Conservation (phyloP, 495 filamentous ascomycete species). For the Lepraria neglecta region DNA sequence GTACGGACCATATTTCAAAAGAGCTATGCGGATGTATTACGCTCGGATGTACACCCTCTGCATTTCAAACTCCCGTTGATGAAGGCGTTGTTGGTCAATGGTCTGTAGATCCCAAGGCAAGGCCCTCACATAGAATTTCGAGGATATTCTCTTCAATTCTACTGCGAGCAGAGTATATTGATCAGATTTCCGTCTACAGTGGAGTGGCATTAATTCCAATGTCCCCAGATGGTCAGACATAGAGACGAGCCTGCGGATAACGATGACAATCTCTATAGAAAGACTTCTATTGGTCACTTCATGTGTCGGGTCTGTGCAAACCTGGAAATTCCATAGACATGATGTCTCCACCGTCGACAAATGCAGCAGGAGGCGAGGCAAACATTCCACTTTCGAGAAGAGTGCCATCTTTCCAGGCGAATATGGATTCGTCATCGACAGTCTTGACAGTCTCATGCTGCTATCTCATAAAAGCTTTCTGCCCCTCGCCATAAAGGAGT, state of each 20-base stretch:
- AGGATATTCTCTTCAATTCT: too few species aligned
- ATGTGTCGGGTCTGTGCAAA: too few species aligned
- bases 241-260: not conserved
- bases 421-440: constrained; percentile 26
- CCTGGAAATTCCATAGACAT: too few species aligned
- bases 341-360: not conserved
- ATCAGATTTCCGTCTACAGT: not conserved
- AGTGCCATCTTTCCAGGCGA: constrained; percentile 7
- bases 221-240: not conserved
- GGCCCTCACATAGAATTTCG: too few species aligned
- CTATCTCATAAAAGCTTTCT: constrained; percentile 30
- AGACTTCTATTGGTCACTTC: not conserved
- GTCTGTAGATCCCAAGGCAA: too few species aligned
- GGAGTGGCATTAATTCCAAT: not conserved
- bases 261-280: not conserved
- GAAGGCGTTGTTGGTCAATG: too few species aligned
- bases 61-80: too few species aligned
- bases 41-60: too few species aligned
- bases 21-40: too few species aligned
- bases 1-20: too few species aligned
- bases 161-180: too few species aligned
- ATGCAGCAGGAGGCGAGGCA: not conserved
- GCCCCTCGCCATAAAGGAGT: constrained; percentile 38
- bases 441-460: constrained; percentile 31
- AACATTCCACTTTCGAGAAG: not conserved